These are phyloP conservation scores for Blepharisma undulans DNA, from an alignment of 169 alveolate species.

Conservation along the genomic window DNA sequence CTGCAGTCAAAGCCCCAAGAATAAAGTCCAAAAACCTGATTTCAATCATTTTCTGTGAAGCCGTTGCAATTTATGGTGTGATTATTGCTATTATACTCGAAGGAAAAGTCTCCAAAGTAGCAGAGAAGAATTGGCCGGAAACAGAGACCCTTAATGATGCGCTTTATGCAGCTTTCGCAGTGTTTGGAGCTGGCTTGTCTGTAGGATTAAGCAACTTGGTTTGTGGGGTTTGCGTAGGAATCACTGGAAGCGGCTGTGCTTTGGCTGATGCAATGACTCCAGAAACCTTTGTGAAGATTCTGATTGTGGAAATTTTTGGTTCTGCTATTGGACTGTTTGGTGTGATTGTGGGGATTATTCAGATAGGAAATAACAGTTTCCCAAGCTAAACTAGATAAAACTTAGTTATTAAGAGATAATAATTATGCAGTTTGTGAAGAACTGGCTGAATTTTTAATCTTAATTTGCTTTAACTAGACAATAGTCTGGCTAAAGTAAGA, in stretches of 20 bases:
- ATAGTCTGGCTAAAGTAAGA: too few relatives aligned
- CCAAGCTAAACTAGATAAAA: constrained; percentile 22
- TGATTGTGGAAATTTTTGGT: constrained; percentile 98
- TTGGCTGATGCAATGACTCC: constrained; percentile 99
- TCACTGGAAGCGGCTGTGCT: constrained; percentile 99
- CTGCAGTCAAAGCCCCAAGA: constrained; percentile 99
- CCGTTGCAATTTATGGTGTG: constrained; percentile 97
- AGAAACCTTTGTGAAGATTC: constrained; percentile 97
- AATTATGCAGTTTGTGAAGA: neutral
- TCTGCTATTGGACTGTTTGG: constrained; percentile 97
- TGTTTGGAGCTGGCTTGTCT: constrained; percentile 96
- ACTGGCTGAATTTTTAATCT: too few relatives aligned
- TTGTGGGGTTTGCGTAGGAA: constrained; percentile 99
- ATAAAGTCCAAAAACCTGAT: constrained; percentile 98
- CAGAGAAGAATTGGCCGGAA: constrained; percentile 5
- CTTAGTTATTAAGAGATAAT: neutral
- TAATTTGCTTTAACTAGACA: too few relatives aligned
- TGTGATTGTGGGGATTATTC: constrained; percentile 91
- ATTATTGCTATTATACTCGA: constrained; percentile 91
- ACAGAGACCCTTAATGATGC: constrained; percentile 63
- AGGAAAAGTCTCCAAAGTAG: constrained; percentile 68
- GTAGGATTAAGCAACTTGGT: constrained; percentile 98
- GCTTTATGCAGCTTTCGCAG: constrained; percentile 92
- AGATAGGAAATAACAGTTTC: constrained; percentile 66
- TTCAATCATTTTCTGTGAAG: constrained; percentile 99